phyloP scores from a whole-genome alignment of 805 yeast species.

The Ogataea trehaloabstinens region DNA sequence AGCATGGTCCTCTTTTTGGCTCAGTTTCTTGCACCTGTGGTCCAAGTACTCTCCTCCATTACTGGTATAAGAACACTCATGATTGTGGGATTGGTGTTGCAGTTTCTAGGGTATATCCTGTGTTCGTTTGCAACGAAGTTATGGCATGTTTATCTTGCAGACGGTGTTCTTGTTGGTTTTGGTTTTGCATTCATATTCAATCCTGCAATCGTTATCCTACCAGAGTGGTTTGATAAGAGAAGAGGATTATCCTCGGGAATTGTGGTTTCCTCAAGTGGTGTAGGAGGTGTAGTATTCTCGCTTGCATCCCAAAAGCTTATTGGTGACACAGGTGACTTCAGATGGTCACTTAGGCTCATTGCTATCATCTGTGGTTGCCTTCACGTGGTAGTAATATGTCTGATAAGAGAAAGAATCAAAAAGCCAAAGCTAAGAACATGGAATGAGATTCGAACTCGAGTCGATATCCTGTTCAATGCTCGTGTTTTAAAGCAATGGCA shows the following conservation, averaged over 20 bases:
- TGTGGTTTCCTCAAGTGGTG: conserved; percentile 40
- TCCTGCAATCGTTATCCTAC: conserved; percentile 48
- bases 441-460: conserved; percentile 17
- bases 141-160: conserved; percentile 52
- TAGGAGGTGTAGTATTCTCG: conserved; percentile 43
- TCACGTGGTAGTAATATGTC: conserved; percentile 37
- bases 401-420: conserved; percentile 44
- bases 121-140: conserved; percentile 48
- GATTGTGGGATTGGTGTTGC: conserved; percentile 40
- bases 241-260: conserved; percentile 44
- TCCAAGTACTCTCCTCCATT: conserved; percentile 19
- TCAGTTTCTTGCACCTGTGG: conserved; percentile 24
- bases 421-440: conserved; percentile 13
- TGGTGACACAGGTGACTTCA: conserved; percentile 38
- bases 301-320: conserved; percentile 37
- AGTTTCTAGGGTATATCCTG: conserved; percentile 46
- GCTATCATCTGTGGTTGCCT: conserved; percentile 38
- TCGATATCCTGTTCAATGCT: conserved; percentile 19
- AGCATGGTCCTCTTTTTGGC: conserved; percentile 36
- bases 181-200: conserved; percentile 49
- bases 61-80: conserved; percentile 23
- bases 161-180: conserved; percentile 52
- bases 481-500: conserved; percentile 17
- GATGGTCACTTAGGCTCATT: conserved; percentile 44
- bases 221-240: conserved; percentile 57